A percentile compares a stretch with the other conserved stretches of the same genome.
These are phyloP conservation scores for Clonostachys solani DNA, from an alignment of 2,329 filamentous ascomycete genomes.

Conservation along the genomic window DNA sequence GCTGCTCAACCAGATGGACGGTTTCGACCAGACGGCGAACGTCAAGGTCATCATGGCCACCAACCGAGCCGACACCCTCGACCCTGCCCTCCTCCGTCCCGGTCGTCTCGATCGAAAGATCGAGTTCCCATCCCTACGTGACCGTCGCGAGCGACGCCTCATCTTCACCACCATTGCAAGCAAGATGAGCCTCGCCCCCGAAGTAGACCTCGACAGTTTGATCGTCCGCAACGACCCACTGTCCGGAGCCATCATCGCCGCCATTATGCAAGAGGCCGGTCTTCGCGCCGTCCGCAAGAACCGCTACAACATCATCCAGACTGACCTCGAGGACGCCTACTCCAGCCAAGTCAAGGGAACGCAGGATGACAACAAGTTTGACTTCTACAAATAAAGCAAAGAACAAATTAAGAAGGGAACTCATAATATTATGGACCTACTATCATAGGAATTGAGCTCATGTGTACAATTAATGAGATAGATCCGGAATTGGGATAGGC, in stretches of 20 bases:
- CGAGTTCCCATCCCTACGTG: slow-evolving; percentile 92
- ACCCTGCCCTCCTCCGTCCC: slow-evolving; percentile 89
- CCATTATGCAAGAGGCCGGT: slow-evolving; percentile 98
- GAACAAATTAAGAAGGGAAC: too few species aligned
- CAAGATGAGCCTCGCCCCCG: slow-evolving; percentile 96
- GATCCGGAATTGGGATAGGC: too few species aligned
- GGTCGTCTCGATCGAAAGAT: slow-evolving; percentile 97
- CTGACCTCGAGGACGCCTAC: slow-evolving; percentile 94
- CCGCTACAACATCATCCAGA: slow-evolving; percentile 98
- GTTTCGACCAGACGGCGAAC: slow-evolving; percentile 97
- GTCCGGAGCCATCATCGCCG: slow-evolving; percentile 92
- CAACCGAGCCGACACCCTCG: slow-evolving; percentile 94
- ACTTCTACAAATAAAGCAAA: slow-evolving; percentile 75
- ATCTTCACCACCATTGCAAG: slow-evolving; percentile 97
- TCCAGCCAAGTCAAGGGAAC: slow-evolving; percentile 89
- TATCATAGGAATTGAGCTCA: too few species aligned
- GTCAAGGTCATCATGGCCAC: slow-evolving; percentile 99
- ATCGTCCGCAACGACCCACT: slow-evolving; percentile 96
- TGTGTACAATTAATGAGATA: too few species aligned
- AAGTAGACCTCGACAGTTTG: slow-evolving; percentile 92
- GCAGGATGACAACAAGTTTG: slow-evolving; percentile 68
- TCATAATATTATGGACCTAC: too few species aligned
- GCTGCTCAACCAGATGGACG: slow-evolving; percentile 98
- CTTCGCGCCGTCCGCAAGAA: slow-evolving; percentile 94
- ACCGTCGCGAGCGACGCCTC: slow-evolving; percentile 88